These are phyloP conservation scores for Conticribra guillardii DNA, from an alignment of 108 stramenopile species.

Conservation along the genomic window DNA sequence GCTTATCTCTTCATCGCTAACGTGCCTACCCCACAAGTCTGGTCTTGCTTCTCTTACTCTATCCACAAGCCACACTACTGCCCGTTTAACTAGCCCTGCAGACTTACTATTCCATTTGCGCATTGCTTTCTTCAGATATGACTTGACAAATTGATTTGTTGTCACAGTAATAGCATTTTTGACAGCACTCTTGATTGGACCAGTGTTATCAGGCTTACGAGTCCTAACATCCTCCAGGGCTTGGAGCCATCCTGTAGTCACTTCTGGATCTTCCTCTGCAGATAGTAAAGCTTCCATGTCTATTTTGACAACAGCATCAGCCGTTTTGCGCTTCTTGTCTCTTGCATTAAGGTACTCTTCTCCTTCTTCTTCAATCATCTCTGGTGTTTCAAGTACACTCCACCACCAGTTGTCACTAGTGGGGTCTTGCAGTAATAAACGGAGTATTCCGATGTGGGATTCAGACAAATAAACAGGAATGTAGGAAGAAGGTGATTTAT, in stretches of 20 bases:
- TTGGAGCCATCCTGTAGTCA: constrained; percentile 81
- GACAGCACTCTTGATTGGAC: constrained; percentile 58
- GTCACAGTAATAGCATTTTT: constrained; percentile 65
- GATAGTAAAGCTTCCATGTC: constrained; percentile 80
- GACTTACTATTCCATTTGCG: constrained; percentile 63
- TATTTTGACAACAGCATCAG: constrained; percentile 70
- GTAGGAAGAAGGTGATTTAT: constrained; percentile 9
- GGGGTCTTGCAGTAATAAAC: constrained; percentile 67
- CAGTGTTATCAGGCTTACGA: constrained; percentile 47
- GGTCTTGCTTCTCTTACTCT: constrained; percentile 78
- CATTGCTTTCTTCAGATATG: constrained; percentile 79
- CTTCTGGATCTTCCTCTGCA: constrained; percentile 72
- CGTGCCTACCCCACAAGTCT: constrained; percentile 56
- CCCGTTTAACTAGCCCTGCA: constrained; percentile 71
- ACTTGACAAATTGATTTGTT: constrained; percentile 68
- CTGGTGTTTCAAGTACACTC: constrained; percentile 83
- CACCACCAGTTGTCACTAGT: constrained; percentile 91
- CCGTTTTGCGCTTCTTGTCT: constrained; percentile 50
- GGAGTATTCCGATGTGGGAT: constrained; percentile 77
- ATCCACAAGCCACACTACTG: constrained; percentile 79
- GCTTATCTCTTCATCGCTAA: constrained; percentile 47
- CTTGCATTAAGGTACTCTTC: constrained; percentile 51
- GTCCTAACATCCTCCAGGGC: constrained; percentile 68
- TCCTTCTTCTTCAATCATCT: constrained; percentile 61
- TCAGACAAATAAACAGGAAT: constrained; percentile 84